Percentiles rank a stretch among this genome's conserved stretches.
phyloP scores from a whole-genome alignment of 768 basidiomycete species.

The Trametes meyenii region DNA sequence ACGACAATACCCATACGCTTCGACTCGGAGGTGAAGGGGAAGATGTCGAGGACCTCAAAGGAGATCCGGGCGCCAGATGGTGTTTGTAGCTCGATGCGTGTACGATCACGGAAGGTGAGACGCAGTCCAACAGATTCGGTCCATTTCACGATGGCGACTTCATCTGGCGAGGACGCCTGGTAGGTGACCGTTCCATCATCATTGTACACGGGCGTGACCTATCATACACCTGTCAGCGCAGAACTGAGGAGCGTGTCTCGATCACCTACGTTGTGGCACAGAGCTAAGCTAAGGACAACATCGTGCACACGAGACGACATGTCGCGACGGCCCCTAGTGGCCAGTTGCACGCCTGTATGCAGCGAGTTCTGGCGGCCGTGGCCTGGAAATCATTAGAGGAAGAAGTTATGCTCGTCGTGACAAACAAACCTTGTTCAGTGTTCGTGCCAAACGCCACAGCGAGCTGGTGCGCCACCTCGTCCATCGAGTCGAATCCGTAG shows the following conservation, averaged over 20 bases:
- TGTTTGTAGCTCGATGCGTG: slow-evolving; percentile 81
- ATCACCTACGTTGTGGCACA: slow-evolving; percentile 90
- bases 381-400: neutral
- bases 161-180: slow-evolving; percentile 98
- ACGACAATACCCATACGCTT: slow-evolving; percentile 99
- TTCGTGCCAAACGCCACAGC: slow-evolving; percentile 77
- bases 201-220: slow-evolving; percentile 96
- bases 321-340: slow-evolving; percentile 84
- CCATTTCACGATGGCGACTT: slow-evolving; percentile 98
- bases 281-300: slow-evolving; percentile 87
- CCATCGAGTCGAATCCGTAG: slow-evolving; percentile 98
- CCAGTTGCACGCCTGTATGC: slow-evolving; percentile 80
- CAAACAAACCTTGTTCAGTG: slow-evolving; percentile 53
- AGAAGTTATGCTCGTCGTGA: neutral
- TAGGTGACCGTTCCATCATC: slow-evolving; percentile 96
- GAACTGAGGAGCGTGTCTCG: neutral
- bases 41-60: slow-evolving; percentile 91
- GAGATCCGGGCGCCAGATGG: slow-evolving; percentile 63
- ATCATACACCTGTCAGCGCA: neutral
- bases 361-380: slow-evolving; percentile 45
- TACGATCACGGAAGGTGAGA: slow-evolving; percentile 87
- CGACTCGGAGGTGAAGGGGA: slow-evolving; percentile 98
- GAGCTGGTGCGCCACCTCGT: slow-evolving; percentile 94
- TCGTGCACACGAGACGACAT: slow-evolving; percentile 94
- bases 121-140: slow-evolving; percentile 94